Conservation (phyloP, 2,329 filamentous ascomycete genomes). For the Metarhizium anisopliae region DNA sequence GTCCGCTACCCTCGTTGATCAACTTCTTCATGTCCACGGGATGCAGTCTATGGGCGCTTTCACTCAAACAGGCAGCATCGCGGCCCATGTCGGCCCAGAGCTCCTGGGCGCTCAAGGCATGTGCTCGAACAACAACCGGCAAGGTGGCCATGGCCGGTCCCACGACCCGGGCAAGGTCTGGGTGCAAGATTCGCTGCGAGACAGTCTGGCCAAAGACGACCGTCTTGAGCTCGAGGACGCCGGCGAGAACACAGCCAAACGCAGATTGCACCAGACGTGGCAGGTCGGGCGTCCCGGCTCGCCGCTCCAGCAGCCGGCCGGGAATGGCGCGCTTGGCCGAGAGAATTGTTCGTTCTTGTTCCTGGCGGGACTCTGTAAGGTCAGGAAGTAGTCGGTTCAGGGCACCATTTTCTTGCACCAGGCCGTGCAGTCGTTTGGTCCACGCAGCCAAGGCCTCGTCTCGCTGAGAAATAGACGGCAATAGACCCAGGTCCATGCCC, state of each 20-base stretch:
- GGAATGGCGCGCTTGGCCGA: background rate
- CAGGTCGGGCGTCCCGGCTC: background rate
- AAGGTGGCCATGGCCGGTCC: slow-evolving; percentile 17
- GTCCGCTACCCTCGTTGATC: slow-evolving; percentile 11
- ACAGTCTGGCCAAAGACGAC: slow-evolving; percentile 15
- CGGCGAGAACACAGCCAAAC: slow-evolving; percentile 15
- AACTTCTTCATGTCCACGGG: slow-evolving; percentile 15
- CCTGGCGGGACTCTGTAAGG: slow-evolving; percentile 14
- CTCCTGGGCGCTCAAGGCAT: slow-evolving; percentile 6
- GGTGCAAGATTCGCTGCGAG: slow-evolving; percentile 14
- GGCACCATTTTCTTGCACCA: slow-evolving; percentile 9
- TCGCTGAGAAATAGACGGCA: slow-evolving; percentile 11
- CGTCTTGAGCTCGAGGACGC: slow-evolving; percentile 12
- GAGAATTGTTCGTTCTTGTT: slow-evolving; percentile 7
- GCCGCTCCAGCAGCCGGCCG: background rate
- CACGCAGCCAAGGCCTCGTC: slow-evolving; percentile 11
- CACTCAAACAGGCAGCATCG: slow-evolving; percentile 1
- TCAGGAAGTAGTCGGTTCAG: slow-evolving; percentile 15
- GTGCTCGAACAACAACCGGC: slow-evolving; percentile 11
- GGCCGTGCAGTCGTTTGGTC: slow-evolving; percentile 8
- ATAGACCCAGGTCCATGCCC: slow-evolving; percentile 13
- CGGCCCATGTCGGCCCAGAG: slow-evolving; percentile 4
- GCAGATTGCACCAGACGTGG: slow-evolving; percentile 13
- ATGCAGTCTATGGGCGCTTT: slow-evolving; percentile 9
- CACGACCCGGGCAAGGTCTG: slow-evolving; percentile 13